phyloP scores from a whole-genome alignment of 768 basidiomycete genomes.

The Leccinum sublutescens region DNA sequence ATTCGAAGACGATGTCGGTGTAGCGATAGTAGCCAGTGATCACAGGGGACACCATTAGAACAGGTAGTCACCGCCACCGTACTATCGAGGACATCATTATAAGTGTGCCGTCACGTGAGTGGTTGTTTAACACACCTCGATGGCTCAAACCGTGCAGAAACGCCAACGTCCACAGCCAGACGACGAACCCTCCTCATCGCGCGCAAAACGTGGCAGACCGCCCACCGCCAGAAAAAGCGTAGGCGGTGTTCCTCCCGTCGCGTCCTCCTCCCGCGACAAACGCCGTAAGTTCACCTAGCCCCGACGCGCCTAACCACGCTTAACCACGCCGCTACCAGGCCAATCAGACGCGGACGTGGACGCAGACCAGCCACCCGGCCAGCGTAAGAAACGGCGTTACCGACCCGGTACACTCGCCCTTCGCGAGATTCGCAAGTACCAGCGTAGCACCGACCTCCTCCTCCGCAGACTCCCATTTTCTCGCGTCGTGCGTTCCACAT shows the following conservation, averaged over 20 bases:
- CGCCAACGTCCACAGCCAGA: constrained; percentile 33
- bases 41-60: constrained; percentile 37
- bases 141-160: constrained; percentile 72
- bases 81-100: too few species aligned
- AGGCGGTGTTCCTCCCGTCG: constrained; percentile 48
- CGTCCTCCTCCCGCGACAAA: constrained; percentile 29
- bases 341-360: constrained; percentile 22
- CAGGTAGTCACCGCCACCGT: neutral
- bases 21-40: constrained; percentile 78
- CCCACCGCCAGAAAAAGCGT: constrained; percentile 85
- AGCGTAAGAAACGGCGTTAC: constrained; percentile 62
- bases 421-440: constrained; percentile 91
- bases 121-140: constrained; percentile 23
- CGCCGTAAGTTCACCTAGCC: neutral
- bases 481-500: constrained; percentile 65
- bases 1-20: constrained; percentile 83
- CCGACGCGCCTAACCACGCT: neutral
- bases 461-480: constrained; percentile 89
- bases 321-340: constrained; percentile 9
- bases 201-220: constrained; percentile 46
- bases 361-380: constrained; percentile 20
- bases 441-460: constrained; percentile 88
- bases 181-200: constrained; percentile 30
- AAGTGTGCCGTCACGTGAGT: neutral
- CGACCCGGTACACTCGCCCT: constrained; percentile 89